Conservation (phyloP, 805 yeast genomes). For the Sugiyamaella valdiviana region DNA sequence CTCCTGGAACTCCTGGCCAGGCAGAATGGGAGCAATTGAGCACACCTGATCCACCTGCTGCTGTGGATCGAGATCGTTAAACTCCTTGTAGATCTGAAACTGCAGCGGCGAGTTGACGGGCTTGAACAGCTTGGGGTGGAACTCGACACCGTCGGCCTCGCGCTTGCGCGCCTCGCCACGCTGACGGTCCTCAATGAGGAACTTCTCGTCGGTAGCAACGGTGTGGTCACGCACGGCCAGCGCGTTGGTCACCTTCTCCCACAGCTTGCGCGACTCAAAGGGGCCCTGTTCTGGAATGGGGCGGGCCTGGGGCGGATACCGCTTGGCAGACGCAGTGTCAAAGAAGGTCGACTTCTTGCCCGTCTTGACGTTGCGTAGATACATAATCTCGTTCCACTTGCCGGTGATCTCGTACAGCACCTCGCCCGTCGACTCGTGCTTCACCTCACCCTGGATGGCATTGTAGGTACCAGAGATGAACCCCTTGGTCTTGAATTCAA, state of each 20-base stretch:
- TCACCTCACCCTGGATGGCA: conserved; percentile 71
- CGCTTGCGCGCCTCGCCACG: conserved; percentile 68
- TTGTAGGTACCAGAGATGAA: conserved; percentile 89
- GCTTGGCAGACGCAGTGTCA: conserved; percentile 52
- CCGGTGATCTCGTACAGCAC: conserved; percentile 66
- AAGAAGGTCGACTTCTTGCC: conserved; percentile 47
- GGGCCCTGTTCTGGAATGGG: conserved; percentile 74
- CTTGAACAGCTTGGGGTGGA: conserved; percentile 72
- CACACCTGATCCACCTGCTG: conserved; percentile 51
- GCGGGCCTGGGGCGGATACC: conserved; percentile 62
- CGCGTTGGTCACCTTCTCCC: conserved; percentile 80
- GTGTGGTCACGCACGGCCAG: conserved; percentile 73
- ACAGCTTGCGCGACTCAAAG: conserved; percentile 72
- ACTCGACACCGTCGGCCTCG: conserved; percentile 69
- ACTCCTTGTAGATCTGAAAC: conserved; percentile 58
- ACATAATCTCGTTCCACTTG: conserved; percentile 88
- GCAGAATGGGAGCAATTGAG: conserved; percentile 69
- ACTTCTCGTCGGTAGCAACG: conserved; percentile 83
- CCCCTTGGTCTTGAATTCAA: conserved; percentile 94
- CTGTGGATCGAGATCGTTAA: conserved; percentile 45
- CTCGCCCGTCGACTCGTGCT: conserved; percentile 45
- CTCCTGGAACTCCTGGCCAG: conserved; percentile 66
- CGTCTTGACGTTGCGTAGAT: conserved; percentile 50
- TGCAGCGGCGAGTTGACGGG: conserved; percentile 45
- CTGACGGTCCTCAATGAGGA: conserved; percentile 80